Percentiles rank a stretch among this genome's conserved stretches.
Evolutionary conservation across 78 protist genomes (phyloP).

Genomic region (Polysphondylium violaceum): DNA sequence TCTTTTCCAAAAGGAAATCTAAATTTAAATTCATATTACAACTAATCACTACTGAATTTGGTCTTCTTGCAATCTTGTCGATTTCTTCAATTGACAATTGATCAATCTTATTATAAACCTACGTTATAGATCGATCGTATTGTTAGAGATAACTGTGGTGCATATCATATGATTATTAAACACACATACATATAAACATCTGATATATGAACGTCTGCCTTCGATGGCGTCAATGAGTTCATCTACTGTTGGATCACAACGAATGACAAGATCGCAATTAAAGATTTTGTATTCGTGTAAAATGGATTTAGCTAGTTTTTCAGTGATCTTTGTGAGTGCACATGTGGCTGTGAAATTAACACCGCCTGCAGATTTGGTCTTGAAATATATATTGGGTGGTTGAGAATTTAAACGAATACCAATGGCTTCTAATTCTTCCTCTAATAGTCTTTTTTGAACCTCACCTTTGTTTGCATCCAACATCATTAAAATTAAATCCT

Average conservation of each 20-base stretch:
- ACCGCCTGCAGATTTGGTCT: conserved; percentile 80
- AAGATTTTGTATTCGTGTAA: conserved; percentile 91
- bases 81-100: conserved; percentile 96
- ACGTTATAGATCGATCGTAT: conserved; percentile 48
- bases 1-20: conserved; percentile 94
- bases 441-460: conserved; percentile 78
- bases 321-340: conserved; percentile 87
- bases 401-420: conserved; percentile 85
- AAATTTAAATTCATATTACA: conserved; percentile 90
- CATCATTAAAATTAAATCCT: conserved; percentile 87
- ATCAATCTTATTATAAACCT: conserved; percentile 99
- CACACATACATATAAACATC: conserved; percentile 74
- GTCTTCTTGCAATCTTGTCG: conserved; percentile 72
- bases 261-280: conserved; percentile 82
- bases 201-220: conserved; percentile 94
- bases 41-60: conserved; percentile 83
- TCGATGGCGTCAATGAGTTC: conserved; percentile 99
- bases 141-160: background rate
- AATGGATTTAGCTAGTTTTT: conserved; percentile 83
- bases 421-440: conserved; percentile 79
- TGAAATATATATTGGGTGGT: conserved; percentile 84
- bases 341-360: conserved; percentile 69
- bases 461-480: conserved; percentile 85
- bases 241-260: conserved; percentile 96
- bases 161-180: background rate